phyloP scores from a whole-genome alignment of 176 grass and related monocot species.

The Thinopyrum elongatum region DNA sequence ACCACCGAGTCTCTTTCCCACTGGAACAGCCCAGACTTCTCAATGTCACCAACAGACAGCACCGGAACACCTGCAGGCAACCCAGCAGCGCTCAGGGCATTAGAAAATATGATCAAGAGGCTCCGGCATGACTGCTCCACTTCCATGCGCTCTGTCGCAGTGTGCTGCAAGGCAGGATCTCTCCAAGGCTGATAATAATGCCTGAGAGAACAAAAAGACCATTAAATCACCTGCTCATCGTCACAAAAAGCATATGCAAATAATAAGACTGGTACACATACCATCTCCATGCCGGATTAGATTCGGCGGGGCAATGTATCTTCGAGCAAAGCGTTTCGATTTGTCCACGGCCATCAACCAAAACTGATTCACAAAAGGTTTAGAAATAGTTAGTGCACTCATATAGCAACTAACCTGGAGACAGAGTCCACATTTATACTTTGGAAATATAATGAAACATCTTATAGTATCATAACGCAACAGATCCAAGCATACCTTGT shows the following conservation, averaged over 20 bases:
- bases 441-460: neutral
- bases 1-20: conserved; percentile 51
- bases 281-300: conserved; percentile 90
- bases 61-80: conserved; percentile 28
- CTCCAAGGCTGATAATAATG: conserved; percentile 80
- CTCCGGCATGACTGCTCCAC: conserved; percentile 75
- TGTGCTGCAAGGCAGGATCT: conserved; percentile 35
- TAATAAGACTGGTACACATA: neutral
- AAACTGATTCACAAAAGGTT: conserved; percentile 39
- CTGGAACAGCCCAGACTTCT: conserved; percentile 49
- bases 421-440: neutral
- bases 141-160: conserved; percentile 52
- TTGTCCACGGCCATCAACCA: conserved; percentile 34
- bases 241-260: neutral
- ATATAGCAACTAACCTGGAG: neutral
- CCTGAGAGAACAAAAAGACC: conserved; percentile 35
- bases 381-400: too few relatives aligned
- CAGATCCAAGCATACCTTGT: conserved; percentile 35
- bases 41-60: conserved; percentile 46
- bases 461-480: conserved; percentile 18
- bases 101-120: conserved; percentile 65
- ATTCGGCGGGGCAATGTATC: conserved; percentile 66
- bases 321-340: conserved; percentile 59
- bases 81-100: conserved; percentile 36
- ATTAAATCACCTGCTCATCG: neutral